phyloP scores from a whole-genome alignment of 805 yeast species.

The Wickerhamiella spandovensis region DNA sequence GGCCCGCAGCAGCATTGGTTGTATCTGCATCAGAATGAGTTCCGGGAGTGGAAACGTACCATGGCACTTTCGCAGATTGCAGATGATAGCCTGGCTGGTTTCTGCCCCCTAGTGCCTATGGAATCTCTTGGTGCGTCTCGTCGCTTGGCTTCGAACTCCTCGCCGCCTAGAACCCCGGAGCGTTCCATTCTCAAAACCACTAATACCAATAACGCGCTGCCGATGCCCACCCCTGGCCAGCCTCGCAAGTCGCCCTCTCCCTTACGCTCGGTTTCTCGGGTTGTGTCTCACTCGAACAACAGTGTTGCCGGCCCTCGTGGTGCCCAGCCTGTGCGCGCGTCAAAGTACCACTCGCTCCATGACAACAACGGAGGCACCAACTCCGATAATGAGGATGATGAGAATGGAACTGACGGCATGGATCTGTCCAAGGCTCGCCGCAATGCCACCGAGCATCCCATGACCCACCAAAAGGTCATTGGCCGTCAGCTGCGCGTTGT shows the following conservation, averaged over 20 bases:
- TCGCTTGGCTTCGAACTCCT: conserved; percentile 1
- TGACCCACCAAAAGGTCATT: conserved; percentile 15
- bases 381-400: conserved; percentile 32
- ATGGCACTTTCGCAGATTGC: conserved; percentile 66
- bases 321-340: conserved; percentile 2
- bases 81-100: conserved; percentile 28
- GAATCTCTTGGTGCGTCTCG: conserved; percentile 4
- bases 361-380: conserved; percentile 21
- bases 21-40: conserved; percentile 88
- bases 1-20: conserved; percentile 99
- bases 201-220: conserved; percentile 66
- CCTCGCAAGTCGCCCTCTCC: conserved; percentile 50
- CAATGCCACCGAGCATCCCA: conserved; percentile 16
- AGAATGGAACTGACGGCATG: conserved; percentile 6
- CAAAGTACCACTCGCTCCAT: conserved; percentile 8
- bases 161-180: conserved; percentile 58
- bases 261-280: conserved; percentile 6
- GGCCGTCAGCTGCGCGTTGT: conserved; percentile 22
- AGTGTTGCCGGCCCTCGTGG: conserved; percentile 1
- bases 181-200: conserved; percentile 62
- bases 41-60: conserved; percentile 90
- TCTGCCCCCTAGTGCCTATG: conserved; percentile 24
- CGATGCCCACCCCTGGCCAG: conserved; percentile 90
- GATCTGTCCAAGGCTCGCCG: conserved; percentile 12
- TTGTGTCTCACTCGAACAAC: conserved; percentile 4